Evolutionary conservation across 208 protist species (phyloP).

Genomic region (Wallacemonas rigidus): DNA sequence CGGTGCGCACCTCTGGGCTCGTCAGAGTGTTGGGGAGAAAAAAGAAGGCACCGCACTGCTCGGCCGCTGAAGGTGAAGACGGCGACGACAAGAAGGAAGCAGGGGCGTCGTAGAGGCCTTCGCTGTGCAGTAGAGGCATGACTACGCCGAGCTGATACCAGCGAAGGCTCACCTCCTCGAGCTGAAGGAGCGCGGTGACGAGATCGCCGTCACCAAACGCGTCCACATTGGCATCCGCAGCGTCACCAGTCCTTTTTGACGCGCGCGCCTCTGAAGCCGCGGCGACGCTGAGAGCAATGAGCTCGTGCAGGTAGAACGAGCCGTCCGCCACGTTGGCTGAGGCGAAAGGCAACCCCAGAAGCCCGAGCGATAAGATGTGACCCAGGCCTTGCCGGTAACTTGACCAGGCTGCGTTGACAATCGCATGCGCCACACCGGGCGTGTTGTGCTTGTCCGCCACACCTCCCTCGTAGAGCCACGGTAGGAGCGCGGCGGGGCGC

Average conservation of each 20-base stretch:
- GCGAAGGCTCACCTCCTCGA: conserved; percentile 90
- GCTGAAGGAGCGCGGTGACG: conserved; percentile 10
- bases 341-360: conserved; percentile 93
- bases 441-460: neutral
- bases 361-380: conserved; percentile 84
- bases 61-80: neutral
- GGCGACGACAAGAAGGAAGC: neutral
- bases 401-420: conserved; percentile 19
- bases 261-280: neutral
- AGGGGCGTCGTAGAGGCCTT: conserved; percentile 28
- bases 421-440: neutral
- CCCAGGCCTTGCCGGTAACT: conserved; percentile 56
- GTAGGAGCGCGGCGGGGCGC: neutral
- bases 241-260: no score
- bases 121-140: conserved; percentile 14
- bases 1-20: neutral
- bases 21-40: conserved; percentile 9
- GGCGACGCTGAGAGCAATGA: conserved; percentile 41
- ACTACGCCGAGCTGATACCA: conserved; percentile 97
- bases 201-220: conserved; percentile 6
- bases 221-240: neutral
- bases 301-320: conserved; percentile 20
- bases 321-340: conserved; percentile 97
- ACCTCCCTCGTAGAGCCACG: neutral
- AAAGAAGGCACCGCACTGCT: conserved; percentile 5